A percentile compares a stretch with the other conserved stretches of the same genome.
phyloP scores from a whole-genome alignment of 2,329 filamentous ascomycete species.

The Stagonosporopsis chrysanthemi region DNA sequence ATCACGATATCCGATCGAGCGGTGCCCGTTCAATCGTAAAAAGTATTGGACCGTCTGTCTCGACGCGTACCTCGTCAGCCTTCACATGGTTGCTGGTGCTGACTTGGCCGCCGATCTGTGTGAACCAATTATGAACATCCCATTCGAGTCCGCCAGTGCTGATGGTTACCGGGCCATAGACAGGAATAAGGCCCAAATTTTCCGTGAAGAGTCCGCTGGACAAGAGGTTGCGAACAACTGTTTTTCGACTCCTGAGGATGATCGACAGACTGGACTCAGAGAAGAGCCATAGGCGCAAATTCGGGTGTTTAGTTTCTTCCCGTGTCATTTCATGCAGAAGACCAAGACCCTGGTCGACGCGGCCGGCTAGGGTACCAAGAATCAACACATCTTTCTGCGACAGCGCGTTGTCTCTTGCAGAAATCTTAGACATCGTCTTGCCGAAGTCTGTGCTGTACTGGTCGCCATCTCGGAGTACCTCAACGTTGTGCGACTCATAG shows the following conservation, averaged over 20 bases:
- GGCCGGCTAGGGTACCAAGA: constrained; percentile 84
- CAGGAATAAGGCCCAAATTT: constrained; percentile 84
- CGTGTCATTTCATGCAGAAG: constrained; percentile 83
- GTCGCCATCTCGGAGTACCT: constrained; percentile 75
- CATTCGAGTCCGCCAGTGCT: constrained; percentile 84
- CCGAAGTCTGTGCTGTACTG: constrained; percentile 91
- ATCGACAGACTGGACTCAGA: constrained; percentile 84
- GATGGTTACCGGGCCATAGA: constrained; percentile 80
- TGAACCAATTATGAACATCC: constrained; percentile 86
- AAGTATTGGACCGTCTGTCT: constrained; percentile 53
- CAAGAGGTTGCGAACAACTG: constrained; percentile 70
- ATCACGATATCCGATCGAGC: background rate
- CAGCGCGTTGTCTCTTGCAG: constrained; percentile 47
- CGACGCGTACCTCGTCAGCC: constrained; percentile 49
- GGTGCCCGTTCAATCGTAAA: constrained; percentile 56
- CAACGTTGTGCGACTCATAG: constrained; percentile 68
- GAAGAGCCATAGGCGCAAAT: constrained; percentile 73
- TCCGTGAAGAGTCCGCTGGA: constrained; percentile 67
- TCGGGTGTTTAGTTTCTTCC: constrained; percentile 55
- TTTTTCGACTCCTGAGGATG: constrained; percentile 73
- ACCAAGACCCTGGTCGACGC: constrained; percentile 90
- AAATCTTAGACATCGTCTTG: constrained; percentile 73
- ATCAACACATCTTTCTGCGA: constrained; percentile 70
- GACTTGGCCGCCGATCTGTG: constrained; percentile 57
- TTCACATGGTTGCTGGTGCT: constrained; percentile 60